Conservation (phyloP, 805 yeast genomes). For the Saccharomycopsis sp. region DNA sequence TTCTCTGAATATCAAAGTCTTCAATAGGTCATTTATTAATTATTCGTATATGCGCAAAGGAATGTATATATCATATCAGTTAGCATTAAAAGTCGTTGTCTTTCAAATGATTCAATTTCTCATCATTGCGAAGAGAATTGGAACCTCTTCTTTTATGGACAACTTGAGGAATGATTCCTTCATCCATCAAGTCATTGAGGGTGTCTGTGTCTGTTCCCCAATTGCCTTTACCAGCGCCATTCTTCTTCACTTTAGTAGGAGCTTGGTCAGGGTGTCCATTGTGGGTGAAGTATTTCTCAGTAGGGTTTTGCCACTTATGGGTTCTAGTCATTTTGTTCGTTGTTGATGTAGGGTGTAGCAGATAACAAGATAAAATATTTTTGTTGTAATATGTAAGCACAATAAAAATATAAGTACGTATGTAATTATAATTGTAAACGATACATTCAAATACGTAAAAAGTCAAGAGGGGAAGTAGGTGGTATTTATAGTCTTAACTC, state of each 20-base stretch:
- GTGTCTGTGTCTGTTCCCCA: constrained; percentile 88
- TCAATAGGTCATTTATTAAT: not conserved
- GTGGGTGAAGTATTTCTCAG: constrained; percentile 73
- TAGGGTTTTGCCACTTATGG: constrained; percentile 59
- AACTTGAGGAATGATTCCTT: constrained; percentile 47
- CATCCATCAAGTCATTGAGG: constrained; percentile 50
- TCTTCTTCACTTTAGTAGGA: constrained; percentile 73
- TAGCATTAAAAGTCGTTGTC: not conserved
- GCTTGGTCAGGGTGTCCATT: constrained; percentile 60
- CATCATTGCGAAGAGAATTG: constrained; percentile 39
- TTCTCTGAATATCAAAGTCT: too few relatives aligned
- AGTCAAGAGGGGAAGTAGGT: not conserved
- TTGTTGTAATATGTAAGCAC: not conserved
- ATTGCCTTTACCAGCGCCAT: constrained; percentile 80
- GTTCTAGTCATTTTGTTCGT: constrained; percentile 59
- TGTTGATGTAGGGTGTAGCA: not conserved
- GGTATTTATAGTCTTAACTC: not conserved
- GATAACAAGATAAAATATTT: not conserved
- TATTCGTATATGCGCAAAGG: not conserved
- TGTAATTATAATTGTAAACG: too few relatives aligned
- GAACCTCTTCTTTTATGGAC: constrained; percentile 47
- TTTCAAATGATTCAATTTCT: constrained; percentile 27
- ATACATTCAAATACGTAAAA: too few relatives aligned
- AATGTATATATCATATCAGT: not conserved
- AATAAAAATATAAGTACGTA: too few relatives aligned